A percentile compares a stretch with the other conserved stretches of the same genome.
Evolutionary conservation across 108 stramenopile genomes (phyloP).

Genomic region (Conticribra weissflogii): DNA sequence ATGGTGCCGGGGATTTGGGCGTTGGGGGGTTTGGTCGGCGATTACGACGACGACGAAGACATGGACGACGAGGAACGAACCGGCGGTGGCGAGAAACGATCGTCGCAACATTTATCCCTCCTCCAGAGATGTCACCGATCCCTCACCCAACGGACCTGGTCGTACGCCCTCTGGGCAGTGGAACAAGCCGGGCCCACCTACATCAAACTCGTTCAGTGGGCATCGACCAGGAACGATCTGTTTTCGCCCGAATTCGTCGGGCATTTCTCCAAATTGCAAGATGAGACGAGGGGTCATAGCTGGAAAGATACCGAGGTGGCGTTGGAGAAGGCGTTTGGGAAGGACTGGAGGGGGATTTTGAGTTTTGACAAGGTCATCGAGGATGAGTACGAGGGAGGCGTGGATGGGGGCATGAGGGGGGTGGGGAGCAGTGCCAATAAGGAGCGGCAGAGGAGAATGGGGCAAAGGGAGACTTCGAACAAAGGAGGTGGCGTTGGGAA

Average conservation of each 20-base stretch:
- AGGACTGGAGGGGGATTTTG: slow-evolving; percentile 49
- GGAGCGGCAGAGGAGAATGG: slow-evolving; percentile 34
- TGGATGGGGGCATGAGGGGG: slow-evolving; percentile 9
- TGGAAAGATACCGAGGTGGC: slow-evolving; percentile 72
- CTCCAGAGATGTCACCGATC: background rate
- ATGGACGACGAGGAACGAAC: background rate
- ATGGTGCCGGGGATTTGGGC: slow-evolving; percentile 24
- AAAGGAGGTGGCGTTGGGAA: background rate
- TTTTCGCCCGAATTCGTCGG: slow-evolving; percentile 81
- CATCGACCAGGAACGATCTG: slow-evolving; percentile 87
- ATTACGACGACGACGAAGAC: background rate
- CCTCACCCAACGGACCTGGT: slow-evolving; percentile 58
- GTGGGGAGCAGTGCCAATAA: slow-evolving; percentile 26
- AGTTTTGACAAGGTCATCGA: slow-evolving; percentile 15
- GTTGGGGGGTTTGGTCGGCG: slow-evolving; percentile 19
- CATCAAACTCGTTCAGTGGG: slow-evolving; percentile 93
- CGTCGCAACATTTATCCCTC: background rate
- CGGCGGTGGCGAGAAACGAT: background rate
- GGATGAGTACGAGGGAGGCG: slow-evolving; percentile 33
- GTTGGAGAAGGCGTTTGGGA: slow-evolving; percentile 67
- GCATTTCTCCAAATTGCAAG: slow-evolving; percentile 87
- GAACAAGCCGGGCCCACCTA: slow-evolving; percentile 89
- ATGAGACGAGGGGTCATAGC: slow-evolving; percentile 79
- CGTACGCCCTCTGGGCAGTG: slow-evolving; percentile 87
- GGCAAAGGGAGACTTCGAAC: background rate